Evolutionary conservation across 1,284 basidiomycete species (phyloP).

Genomic region (Cryptococcus sp.): DNA sequence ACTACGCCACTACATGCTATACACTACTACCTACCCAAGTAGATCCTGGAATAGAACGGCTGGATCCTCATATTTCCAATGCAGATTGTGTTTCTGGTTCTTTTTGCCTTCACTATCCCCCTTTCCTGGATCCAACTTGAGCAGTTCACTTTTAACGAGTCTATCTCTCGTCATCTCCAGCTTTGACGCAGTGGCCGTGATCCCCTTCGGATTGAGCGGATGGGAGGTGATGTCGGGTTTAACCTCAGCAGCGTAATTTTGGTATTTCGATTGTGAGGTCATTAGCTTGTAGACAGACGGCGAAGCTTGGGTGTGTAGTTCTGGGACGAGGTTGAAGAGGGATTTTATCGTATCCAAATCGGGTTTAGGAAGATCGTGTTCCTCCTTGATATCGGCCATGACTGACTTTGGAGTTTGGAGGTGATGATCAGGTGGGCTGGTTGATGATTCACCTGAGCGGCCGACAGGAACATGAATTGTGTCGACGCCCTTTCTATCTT

Average conservation of each 20-base stretch:
- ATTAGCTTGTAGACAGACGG: slow-evolving; percentile 38
- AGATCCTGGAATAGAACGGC: slow-evolving; percentile 44
- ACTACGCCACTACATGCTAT: no score
- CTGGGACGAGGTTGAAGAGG: slow-evolving; percentile 36
- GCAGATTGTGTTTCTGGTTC: slow-evolving; percentile 42
- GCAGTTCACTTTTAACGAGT: slow-evolving; percentile 15
- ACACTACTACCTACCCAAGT: slow-evolving; percentile 40
- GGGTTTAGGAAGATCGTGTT: slow-evolving; percentile 21
- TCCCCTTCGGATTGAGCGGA: background rate
- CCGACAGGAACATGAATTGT: slow-evolving; percentile 28
- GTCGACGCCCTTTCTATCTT: slow-evolving; percentile 31
- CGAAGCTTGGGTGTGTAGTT: slow-evolving; percentile 35
- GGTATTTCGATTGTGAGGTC: slow-evolving; percentile 26
- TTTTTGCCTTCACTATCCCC: slow-evolving; percentile 29
- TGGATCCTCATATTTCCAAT: slow-evolving; percentile 50
- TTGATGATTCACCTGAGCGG: background rate
- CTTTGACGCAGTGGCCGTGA: background rate
- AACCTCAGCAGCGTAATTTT: no score
- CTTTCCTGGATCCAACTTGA: slow-evolving; percentile 40
- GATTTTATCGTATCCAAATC: slow-evolving; percentile 29
- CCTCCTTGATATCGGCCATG: background rate
- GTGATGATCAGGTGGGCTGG: background rate
- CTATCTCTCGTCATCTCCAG: background rate
- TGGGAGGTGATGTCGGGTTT: background rate
- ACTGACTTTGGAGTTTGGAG: background rate